Base-by-base conservation (phyloP, 2,329 filamentous ascomycete genomes). In the Talaromyces funiculosus region DNA sequence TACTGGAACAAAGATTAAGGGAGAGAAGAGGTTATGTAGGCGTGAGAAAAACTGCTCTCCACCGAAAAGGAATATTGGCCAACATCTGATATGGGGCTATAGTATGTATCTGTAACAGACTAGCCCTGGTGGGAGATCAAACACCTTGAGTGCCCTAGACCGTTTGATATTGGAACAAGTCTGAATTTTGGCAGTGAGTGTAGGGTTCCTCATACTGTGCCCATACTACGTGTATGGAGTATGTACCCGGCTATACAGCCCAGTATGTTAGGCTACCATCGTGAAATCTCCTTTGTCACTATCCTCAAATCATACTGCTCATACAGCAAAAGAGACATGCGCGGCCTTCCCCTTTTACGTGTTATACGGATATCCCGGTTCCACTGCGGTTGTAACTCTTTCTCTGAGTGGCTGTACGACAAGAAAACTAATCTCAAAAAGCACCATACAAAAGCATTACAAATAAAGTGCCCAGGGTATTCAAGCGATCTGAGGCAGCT, bases 61-160 rank as follows among this genome's bases (percentile, higher is more conserved):
- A 18, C 18, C 47, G 6, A 33, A 20, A 33, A 51, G 29, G 5
- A 35, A 51, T 16, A 51, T 14, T 51, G 33, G n/a, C 14, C 24
- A 51, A 20, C 45, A 31, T 33, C 10, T 51, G n/a, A 20, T 12
- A 51, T 47, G 43, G 43, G 9, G 22, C 26, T n/a, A n/a, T 29
- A 29, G 43, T 26, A 47, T 7, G 4, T 59, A 63, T 53, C 35
- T 59, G 40, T 55, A 63, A 51, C 47, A 51, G 45, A 33, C 45
- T 51, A 51, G 47, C 47, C 47, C 43, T 47, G 47, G 53, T 47
- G 61, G 53, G 54, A 29, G 55, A 51, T 26, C 54, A 58, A 51
- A 58, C 56, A 43, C 53, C 22, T 38, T 49, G 24, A 35, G 33
- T 29, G 56, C 35, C 56, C 24, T 29, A 51, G 56, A 38, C 12